Conservation (phyloP, 2,329 filamentous ascomycete genomes). For the Capronia americana region DNA sequence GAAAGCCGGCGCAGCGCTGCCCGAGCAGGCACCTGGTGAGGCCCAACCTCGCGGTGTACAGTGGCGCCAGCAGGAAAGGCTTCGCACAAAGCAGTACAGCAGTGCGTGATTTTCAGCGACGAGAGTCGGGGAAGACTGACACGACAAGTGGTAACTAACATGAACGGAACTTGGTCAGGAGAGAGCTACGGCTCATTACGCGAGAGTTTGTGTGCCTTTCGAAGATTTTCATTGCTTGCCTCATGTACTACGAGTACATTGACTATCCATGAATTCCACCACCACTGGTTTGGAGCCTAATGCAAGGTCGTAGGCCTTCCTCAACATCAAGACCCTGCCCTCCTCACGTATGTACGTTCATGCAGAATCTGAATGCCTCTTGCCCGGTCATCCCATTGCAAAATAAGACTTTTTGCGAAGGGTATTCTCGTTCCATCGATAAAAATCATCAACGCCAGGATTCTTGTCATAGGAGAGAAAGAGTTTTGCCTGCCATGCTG, state of each 20-base stretch:
- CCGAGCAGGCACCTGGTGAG: neutral
- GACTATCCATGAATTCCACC: slow-evolving; percentile 30
- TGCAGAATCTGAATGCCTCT: slow-evolving; percentile 40
- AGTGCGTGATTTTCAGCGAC: neutral
- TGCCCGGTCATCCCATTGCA: slow-evolving; percentile 41
- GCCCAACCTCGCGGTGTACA: neutral
- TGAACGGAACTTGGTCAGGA: neutral
- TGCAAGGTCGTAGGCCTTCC: slow-evolving; percentile 40
- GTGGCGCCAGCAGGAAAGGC: neutral
- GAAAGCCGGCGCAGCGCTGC: neutral
- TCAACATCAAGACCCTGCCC: slow-evolving; percentile 40
- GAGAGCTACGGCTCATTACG: slow-evolving; percentile 1
- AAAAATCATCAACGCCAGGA: slow-evolving; percentile 19
- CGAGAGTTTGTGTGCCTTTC: slow-evolving; percentile 30
- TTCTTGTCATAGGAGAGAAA: slow-evolving; percentile 49
- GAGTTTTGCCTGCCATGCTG: slow-evolving; percentile 35
- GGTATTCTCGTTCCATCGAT: slow-evolving; percentile 36
- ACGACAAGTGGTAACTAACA: neutral
- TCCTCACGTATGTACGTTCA: slow-evolving; percentile 40
- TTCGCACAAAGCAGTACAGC: neutral
- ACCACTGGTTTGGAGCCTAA: slow-evolving; percentile 27
- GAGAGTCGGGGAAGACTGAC: neutral
- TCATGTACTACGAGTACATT: slow-evolving; percentile 37
- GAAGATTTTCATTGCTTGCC: slow-evolving; percentile 35
- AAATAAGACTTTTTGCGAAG: slow-evolving; percentile 45